Evolutionary conservation across 495 filamentous ascomycete genomes (phyloP), one percentile per base, ranked within the genome.

Genomic region (Penicillium waksmanii): DNA sequence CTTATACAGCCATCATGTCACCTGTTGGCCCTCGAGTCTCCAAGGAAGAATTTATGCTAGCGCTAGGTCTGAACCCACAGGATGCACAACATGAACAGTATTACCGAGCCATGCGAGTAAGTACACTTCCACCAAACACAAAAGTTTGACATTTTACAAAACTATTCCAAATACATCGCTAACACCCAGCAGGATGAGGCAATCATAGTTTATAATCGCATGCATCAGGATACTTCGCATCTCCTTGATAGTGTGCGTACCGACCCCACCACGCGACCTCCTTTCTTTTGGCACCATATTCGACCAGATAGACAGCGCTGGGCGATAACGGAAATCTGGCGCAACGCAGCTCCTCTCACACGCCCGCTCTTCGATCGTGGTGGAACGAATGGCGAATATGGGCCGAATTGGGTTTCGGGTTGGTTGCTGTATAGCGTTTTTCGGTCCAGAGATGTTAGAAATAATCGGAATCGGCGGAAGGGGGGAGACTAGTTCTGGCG

Each of bases 351-450:
- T 1, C 65, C 74, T 1, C 57, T 70, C 11, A 80, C 77, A n/a
- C 66, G 72, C 0, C 60, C 63, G 2, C 58, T 76, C 1, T 82
- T 82, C 55, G 73, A 76, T 17, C 65, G 59, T 12, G 80, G 79
- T 12, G 61, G 59, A 4, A 76, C 74, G 0, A 65, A 61, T 21
- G 76, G 75, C 51, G 76, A 79, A 61, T 72, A 77, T 43, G 81
- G 77, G 10, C 80, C 80, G 8, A 85, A 85, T 57, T 85, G 83
- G 83, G 79, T 85, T 7, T 77, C 82, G 7, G 73, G 75, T 13
- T 85, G 83, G 83, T 77, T 84, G 68, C 61, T 85, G 46, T 85
- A 85, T 53, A 82, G 82, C 59, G 81, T 84, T 18, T 85, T 84
- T 67, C 81, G 83, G 17, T 84, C 82, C 13, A 73, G 83, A 34